A percentile compares a stretch with the other conserved stretches of the same genome.
Evolutionary conservation across 306 rosid genomes (phyloP).

Genomic region (Inga laurina): DNA sequence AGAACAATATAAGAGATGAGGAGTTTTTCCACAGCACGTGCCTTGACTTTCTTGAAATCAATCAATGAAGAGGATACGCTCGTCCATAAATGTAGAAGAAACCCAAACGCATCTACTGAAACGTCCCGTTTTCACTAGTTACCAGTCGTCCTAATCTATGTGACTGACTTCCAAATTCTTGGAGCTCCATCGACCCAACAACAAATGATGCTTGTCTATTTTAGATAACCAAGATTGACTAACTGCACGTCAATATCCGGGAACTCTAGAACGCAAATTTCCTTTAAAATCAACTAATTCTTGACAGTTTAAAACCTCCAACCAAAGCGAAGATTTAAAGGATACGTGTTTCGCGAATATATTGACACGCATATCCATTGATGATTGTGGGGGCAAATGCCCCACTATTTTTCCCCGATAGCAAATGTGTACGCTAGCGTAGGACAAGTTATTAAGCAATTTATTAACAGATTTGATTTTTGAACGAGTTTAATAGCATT

Average conservation of each 20-base stretch:
- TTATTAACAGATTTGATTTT: too few relatives aligned
- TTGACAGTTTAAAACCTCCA: too few relatives aligned
- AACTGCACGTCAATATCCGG: neutral
- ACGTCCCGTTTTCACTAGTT: neutral
- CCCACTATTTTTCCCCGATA: too few relatives aligned
- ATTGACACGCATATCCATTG: too few relatives aligned
- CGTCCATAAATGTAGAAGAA: neutral
- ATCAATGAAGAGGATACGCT: neutral
- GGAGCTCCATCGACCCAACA: neutral
- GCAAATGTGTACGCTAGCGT: too few relatives aligned
- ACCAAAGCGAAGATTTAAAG: too few relatives aligned
- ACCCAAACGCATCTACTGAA: neutral
- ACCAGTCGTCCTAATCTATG: neutral
- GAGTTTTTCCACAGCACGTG: conserved; percentile 34
- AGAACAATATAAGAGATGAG: neutral
- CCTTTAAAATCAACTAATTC: too few relatives aligned
- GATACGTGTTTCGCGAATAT: too few relatives aligned
- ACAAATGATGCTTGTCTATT: neutral
- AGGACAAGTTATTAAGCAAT: too few relatives aligned
- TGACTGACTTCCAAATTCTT: neutral
- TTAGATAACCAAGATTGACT: neutral
- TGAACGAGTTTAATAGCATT: too few relatives aligned
- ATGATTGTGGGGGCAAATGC: too few relatives aligned
- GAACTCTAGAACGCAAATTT: too few relatives aligned
- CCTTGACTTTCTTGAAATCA: conserved; percentile 18